A percentile compares a stretch with the other conserved stretches of the same genome.
phyloP scores from a whole-genome alignment of 257 asterid species.

The Hygrophila difformis region DNA sequence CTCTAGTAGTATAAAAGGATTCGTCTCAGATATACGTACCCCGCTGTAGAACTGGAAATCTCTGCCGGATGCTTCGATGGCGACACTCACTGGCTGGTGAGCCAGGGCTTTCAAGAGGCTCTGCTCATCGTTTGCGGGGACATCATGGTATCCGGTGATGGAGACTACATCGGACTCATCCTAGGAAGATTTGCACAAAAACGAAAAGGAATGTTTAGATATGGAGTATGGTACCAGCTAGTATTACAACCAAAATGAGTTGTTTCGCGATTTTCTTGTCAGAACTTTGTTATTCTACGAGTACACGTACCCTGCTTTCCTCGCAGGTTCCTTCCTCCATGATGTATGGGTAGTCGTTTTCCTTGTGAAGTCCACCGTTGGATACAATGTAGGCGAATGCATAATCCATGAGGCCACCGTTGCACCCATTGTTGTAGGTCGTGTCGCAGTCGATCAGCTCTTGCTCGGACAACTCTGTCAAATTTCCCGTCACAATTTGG shows the following conservation, averaged over 20 bases:
- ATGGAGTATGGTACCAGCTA: too few species aligned
- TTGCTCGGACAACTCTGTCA: conserved; percentile 61
- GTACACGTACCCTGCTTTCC: conserved; percentile 35
- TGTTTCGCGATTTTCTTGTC: too few species aligned
- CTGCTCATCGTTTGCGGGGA: conserved; percentile 52
- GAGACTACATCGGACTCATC: conserved; percentile 32
- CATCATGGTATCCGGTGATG: conserved; percentile 44
- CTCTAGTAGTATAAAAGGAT: too few species aligned
- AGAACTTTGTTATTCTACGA: too few species aligned
- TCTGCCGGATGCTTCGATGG: conserved; percentile 70
- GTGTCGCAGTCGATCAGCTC: conserved; percentile 69
- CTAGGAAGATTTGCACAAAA: conserved; percentile 7
- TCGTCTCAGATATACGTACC: conserved; percentile 19
- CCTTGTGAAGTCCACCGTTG: conserved; percentile 60
- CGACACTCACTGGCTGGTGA: conserved; percentile 69
- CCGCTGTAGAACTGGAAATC: conserved; percentile 70
- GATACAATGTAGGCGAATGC: conserved; percentile 47
- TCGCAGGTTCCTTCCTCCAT: conserved; percentile 75
- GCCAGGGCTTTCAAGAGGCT: conserved; percentile 63
- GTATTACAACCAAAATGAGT: too few species aligned
- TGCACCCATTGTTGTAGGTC: conserved; percentile 55
- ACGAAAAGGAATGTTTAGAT: neutral
- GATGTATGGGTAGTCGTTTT: conserved; percentile 68
- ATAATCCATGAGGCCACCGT: conserved; percentile 68
- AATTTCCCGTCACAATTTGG: conserved; percentile 56